phyloP scores from a whole-genome alignment of 768 basidiomycete genomes.

The Mycena haematopus region DNA sequence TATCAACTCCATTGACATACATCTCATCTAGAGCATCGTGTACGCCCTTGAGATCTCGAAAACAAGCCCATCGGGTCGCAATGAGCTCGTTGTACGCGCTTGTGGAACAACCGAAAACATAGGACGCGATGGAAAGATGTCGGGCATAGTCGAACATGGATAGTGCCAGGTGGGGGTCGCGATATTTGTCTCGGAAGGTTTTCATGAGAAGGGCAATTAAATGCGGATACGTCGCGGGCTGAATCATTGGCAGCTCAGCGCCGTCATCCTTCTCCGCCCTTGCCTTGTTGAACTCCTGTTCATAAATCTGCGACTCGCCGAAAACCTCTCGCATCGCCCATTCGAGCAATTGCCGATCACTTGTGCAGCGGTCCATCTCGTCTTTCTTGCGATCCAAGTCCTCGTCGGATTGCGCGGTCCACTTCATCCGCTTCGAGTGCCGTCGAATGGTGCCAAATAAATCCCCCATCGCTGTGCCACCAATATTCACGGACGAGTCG shows the following conservation, averaged over 20 bases:
- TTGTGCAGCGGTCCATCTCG: slow-evolving; percentile 71
- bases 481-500: slow-evolving; percentile 30
- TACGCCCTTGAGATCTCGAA: slow-evolving; percentile 83
- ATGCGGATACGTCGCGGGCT: slow-evolving; percentile 73
- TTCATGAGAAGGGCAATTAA: slow-evolving; percentile 80
- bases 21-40: slow-evolving; percentile 81
- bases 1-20: slow-evolving; percentile 75
- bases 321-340: slow-evolving; percentile 81
- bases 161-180: slow-evolving; percentile 81
- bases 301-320: slow-evolving; percentile 57
- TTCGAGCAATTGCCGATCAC: slow-evolving; percentile 71
- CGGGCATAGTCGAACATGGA: slow-evolving; percentile 84
- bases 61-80: slow-evolving; percentile 81
- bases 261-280: slow-evolving; percentile 34
- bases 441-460: slow-evolving; percentile 62
- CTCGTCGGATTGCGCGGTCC: slow-evolving; percentile 58
- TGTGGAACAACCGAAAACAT: slow-evolving; percentile 90
- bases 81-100: slow-evolving; percentile 89
- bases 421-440: slow-evolving; percentile 54
- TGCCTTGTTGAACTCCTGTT: slow-evolving; percentile 51
- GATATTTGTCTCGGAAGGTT: slow-evolving; percentile 78
- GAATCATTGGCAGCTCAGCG: slow-evolving; percentile 47
- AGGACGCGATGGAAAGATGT: slow-evolving; percentile 76
- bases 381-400: slow-evolving; percentile 74
- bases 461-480: slow-evolving; percentile 46